Evolutionary conservation across 78 protist genomes (phyloP).

Genomic region (Dictyostelium intermedium): DNA sequence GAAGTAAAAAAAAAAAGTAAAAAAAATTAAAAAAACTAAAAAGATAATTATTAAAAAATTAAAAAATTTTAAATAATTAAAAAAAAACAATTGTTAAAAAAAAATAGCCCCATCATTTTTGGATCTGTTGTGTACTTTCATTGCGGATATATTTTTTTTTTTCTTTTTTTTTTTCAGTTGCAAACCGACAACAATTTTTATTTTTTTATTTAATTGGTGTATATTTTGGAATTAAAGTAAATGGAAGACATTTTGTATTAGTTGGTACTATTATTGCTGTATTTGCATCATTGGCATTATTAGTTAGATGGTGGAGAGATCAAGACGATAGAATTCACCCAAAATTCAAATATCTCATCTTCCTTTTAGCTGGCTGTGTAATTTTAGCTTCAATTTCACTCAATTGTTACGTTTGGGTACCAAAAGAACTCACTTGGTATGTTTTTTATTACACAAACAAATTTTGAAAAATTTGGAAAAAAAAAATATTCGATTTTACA

Average conservation of each 20-base stretch:
- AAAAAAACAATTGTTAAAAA: not conserved
- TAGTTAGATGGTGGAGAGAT: slow-evolving; percentile 74
- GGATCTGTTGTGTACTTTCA: too few species aligned
- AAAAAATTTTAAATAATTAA: not conserved
- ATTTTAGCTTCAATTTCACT: slow-evolving; percentile 24
- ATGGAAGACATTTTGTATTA: slow-evolving; percentile 56
- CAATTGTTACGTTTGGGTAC: slow-evolving; percentile 53
- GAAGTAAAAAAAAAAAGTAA: not conserved
- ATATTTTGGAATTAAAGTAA: slow-evolving; percentile 41
- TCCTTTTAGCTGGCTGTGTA: not conserved
- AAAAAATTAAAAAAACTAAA: not conserved
- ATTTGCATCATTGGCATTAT: slow-evolving; percentile 4
- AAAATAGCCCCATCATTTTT: not conserved
- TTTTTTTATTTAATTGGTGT: too few species aligned
- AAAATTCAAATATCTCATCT: slow-evolving; percentile 45
- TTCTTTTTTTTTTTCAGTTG: too few species aligned
- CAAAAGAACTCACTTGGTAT: not conserved
- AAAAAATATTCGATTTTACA: too few species aligned
- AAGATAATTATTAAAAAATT: not conserved
- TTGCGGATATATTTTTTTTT: too few species aligned
- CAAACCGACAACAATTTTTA: too few species aligned
- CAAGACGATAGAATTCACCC: slow-evolving; percentile 72
- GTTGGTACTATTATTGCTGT: slow-evolving; percentile 7
- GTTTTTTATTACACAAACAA: not conserved
- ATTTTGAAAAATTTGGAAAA: too few species aligned